Evolutionary conservation across 345 rosid species (phyloP).

Genomic region (Eucalyptus brandiana): DNA sequence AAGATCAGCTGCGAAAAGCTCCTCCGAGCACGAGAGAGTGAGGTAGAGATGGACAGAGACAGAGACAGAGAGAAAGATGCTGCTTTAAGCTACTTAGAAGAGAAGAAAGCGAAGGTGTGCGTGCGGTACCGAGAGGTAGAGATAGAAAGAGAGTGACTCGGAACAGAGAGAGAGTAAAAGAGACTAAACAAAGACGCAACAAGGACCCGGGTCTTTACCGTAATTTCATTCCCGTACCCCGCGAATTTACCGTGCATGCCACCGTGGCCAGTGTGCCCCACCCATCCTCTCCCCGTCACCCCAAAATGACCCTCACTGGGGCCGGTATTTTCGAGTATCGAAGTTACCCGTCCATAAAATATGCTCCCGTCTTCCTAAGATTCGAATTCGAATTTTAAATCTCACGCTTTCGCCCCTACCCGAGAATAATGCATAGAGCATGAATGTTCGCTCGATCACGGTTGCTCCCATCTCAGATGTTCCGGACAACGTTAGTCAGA

Average conservation of each 20-base stretch:
- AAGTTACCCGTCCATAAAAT: neutral
- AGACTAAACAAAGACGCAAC: neutral
- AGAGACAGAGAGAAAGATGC: neutral
- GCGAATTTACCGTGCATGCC: neutral
- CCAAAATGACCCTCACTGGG: neutral
- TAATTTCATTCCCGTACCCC: neutral
- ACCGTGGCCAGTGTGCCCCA: neutral
- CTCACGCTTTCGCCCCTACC: neutral
- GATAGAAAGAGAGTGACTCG: neutral
- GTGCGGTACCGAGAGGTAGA: neutral
- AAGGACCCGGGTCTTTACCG: neutral
- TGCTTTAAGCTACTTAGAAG: conserved; percentile 25
- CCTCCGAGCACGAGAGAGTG: neutral
- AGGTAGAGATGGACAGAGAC: neutral
- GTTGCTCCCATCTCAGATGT: neutral
- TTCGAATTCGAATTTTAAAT: neutral
- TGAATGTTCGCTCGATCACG: neutral
- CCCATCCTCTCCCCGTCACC: neutral
- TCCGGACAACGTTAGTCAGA: rapidly evolving
- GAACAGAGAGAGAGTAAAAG: neutral
- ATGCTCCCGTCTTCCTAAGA: neutral
- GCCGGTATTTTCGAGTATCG: neutral
- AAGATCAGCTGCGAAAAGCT: neutral
- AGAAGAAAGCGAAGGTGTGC: conserved; percentile 11
- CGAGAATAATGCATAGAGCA: neutral